Conservation (phyloP, 768 basidiomycete genomes). For the Wakefieldia striispora region DNA sequence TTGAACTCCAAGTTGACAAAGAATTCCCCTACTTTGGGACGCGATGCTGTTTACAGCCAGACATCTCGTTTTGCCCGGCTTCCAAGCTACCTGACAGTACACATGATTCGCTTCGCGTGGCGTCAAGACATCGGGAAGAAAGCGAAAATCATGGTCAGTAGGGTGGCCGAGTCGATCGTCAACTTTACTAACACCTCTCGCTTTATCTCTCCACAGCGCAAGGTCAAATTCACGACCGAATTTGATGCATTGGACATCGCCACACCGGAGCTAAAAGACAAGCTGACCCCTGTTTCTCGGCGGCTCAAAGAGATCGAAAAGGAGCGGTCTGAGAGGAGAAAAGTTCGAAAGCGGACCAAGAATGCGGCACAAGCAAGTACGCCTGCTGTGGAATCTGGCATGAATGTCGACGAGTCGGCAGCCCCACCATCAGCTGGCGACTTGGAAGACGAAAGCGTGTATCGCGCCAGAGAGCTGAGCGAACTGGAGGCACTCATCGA, state of each 20-base stretch:
- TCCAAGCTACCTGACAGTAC: constrained; percentile 82
- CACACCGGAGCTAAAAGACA: constrained; percentile 74
- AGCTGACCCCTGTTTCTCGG: constrained; percentile 66
- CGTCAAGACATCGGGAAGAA: constrained; percentile 86
- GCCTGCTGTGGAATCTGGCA: constrained; percentile 22
- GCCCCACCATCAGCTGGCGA: constrained; percentile 24
- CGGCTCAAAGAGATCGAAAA: constrained; percentile 79
- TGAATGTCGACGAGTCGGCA: constrained; percentile 49
- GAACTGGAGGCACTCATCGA: constrained; percentile 67
- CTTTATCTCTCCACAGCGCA: constrained; percentile 47
- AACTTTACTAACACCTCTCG: background rate
- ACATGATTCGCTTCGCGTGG: constrained; percentile 98
- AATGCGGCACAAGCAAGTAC: constrained; percentile 10
- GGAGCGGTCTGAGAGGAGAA: constrained; percentile 78
- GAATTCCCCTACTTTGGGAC: constrained; percentile 71
- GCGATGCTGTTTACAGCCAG: constrained; percentile 80
- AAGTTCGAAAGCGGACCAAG: constrained; percentile 77
- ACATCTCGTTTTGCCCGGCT: constrained; percentile 79
- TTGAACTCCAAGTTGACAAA: constrained; percentile 89
- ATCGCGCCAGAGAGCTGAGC: constrained; percentile 60
- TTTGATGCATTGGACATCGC: constrained; percentile 82
- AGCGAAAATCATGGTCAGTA: constrained; percentile 89
- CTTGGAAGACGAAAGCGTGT: constrained; percentile 62
- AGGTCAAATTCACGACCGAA: constrained; percentile 90
- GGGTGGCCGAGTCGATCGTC: background rate